phyloP scores from a whole-genome alignment of 306 rosid species.

The Echinosophora koreensis region DNA sequence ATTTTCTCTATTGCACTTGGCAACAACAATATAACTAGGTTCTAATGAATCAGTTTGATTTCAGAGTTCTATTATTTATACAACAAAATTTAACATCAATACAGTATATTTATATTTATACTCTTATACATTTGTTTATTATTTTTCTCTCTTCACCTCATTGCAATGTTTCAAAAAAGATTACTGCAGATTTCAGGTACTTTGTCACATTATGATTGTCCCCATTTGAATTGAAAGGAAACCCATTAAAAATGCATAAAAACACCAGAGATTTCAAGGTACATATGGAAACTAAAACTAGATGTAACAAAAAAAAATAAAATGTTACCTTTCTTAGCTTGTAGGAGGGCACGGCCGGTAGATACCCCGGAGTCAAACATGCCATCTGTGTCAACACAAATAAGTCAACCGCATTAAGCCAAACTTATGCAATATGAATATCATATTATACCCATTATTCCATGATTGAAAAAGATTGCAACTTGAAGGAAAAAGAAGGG shows the following conservation, averaged over 20 bases:
- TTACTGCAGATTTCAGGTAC: neutral
- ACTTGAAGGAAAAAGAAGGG: neutral
- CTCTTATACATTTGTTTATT: no score
- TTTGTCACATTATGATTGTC: neutral
- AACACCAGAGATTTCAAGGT: neutral
- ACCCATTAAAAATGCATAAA: neutral
- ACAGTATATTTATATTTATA: no score
- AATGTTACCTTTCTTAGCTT: conserved; percentile 66
- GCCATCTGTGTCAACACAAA: conserved; percentile 55
- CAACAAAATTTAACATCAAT: no score
- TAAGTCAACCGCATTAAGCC: neutral
- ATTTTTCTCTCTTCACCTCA: no score
- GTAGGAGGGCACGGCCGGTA: conserved; percentile 79
- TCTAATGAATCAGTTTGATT: conserved; percentile 1
- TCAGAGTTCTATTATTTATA: neutral
- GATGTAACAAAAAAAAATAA: neutral
- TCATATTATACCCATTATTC: neutral
- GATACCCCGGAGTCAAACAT: conserved; percentile 52
- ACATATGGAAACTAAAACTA: neutral
- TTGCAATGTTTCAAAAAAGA: no score
- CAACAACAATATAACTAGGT: neutral
- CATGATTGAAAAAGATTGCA: conserved; percentile 11
- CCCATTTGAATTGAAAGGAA: neutral
- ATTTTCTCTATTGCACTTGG: neutral
- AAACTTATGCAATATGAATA: neutral